Evolutionary conservation across 1,284 basidiomycete genomes (phyloP), one percentile per base, ranked within the genome.

Genomic region (Cryptococcus neoformans): DNA sequence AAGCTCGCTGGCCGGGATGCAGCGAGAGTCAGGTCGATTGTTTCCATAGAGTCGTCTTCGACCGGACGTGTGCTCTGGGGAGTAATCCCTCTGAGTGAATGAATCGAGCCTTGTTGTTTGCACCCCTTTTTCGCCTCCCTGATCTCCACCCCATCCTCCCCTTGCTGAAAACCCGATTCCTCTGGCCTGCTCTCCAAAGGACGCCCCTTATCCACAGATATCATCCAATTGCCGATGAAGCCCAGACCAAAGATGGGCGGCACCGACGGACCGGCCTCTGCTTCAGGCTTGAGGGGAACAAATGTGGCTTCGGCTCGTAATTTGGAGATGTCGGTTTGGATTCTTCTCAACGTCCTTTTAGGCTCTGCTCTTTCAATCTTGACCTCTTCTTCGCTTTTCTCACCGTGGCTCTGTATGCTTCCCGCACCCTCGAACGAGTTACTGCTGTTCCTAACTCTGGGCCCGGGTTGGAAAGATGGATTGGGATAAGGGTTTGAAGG

Each of bases 161-260:
- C 58, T 40, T 45, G 34, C 16, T 54, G 58, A 63, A 63, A 63
- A 63, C 42, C 62, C 58, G 34, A 38, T 11, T 21, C 42, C 47
- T 28, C n/a, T 41, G 40, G 36, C 28, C 38, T 21, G 35, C 10
- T 12, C 37, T 6, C 21, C 57, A 62, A 16, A 52, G 51, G 4
- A 56, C 57, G 35, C 56, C 48, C 38, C 52, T 41, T 7, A 44
- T 56, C 41, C 35, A 16, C 34, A 35, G 16, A 51, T 57, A 54
- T 49, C 54, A 54, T 58, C 59, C 60, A 58, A 56, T 40, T 45
- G 34, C 16, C 52, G 58, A 63, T 21, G 46, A 62, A 62, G 2
- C 60, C 60, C 35, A 62, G 50, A 17, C 60, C 60, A 51, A 57
- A 56, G 36, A 50, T 58, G 4, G 56, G 46, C 16, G 52, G 52